phyloP scores from a whole-genome alignment of 2,329 filamentous ascomycete species.

The Salinomyces thailandicus region DNA sequence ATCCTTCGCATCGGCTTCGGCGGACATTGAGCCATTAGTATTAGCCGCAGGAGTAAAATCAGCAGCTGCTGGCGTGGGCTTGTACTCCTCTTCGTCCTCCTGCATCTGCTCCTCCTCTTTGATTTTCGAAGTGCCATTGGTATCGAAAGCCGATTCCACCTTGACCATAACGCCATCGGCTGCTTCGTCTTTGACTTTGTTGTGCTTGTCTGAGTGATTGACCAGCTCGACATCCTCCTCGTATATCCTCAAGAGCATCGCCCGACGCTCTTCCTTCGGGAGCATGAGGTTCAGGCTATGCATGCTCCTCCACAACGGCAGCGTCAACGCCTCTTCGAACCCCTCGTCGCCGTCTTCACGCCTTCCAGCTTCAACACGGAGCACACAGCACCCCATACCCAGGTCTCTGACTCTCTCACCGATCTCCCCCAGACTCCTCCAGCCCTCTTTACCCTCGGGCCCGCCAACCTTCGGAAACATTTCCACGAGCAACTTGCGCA shows the following conservation, averaged over 20 bases:
- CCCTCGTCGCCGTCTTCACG: slow-evolving; percentile 26
- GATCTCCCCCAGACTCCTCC: slow-evolving; percentile 73
- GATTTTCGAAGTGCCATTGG: too few species aligned
- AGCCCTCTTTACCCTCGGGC: slow-evolving; percentile 46
- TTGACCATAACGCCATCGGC: background rate
- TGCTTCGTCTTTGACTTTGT: slow-evolving; percentile 9
- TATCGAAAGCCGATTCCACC: background rate
- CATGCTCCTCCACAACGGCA: slow-evolving; percentile 89
- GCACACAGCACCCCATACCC: slow-evolving; percentile 82
- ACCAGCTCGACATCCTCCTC: slow-evolving; percentile 80
- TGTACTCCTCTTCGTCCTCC: slow-evolving; percentile 11
- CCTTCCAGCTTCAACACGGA: slow-evolving; percentile 50
- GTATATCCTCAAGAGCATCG: slow-evolving; percentile 83
- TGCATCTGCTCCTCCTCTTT: too few species aligned
- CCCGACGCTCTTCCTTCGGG: slow-evolving; percentile 86
- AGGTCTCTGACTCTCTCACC: slow-evolving; percentile 71
- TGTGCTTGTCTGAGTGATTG: slow-evolving; percentile 42
- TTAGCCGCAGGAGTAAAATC: too few species aligned
- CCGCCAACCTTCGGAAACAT: slow-evolving; percentile 81
- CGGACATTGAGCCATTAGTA: slow-evolving; percentile 11
- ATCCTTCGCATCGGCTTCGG: slow-evolving; percentile 12
- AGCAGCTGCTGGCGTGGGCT: too few species aligned
- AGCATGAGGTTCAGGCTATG: slow-evolving; percentile 93
- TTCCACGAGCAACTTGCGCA: slow-evolving; percentile 75
- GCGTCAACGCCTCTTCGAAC: slow-evolving; percentile 66